Percentiles rank a stretch among this genome's conserved stretches.
Conservation (phyloP, 2,329 filamentous ascomycete genomes). For the Penicillium sp. region DNA sequence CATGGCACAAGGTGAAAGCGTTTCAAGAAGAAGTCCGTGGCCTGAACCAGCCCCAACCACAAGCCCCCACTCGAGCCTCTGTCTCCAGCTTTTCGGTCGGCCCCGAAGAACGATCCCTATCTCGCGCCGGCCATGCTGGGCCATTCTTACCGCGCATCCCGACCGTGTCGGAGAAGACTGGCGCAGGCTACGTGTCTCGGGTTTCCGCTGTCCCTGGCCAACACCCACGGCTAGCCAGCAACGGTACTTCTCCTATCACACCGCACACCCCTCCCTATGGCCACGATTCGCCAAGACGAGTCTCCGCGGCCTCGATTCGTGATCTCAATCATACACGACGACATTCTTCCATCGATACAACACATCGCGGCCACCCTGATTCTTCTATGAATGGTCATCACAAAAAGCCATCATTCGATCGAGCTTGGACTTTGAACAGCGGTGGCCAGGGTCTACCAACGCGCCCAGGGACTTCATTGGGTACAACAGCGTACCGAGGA, state of each 20-base stretch:
- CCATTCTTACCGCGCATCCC: slow-evolving; percentile 51
- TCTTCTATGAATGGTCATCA: slow-evolving; percentile 47
- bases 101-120: slow-evolving; percentile 51
- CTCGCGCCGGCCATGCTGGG: slow-evolving; percentile 41
- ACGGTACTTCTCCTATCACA: slow-evolving; percentile 48
- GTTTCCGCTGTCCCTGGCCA: slow-evolving; percentile 31
- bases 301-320: slow-evolving; percentile 80
- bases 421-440: slow-evolving; percentile 60
- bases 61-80: slow-evolving; percentile 34
- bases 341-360: slow-evolving; percentile 83
- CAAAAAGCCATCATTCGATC: slow-evolving; percentile 64
- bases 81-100: slow-evolving; percentile 49
- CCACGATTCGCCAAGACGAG: slow-evolving; percentile 53
- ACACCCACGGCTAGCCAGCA: slow-evolving; percentile 39
- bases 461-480: slow-evolving; percentile 40
- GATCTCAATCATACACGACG: slow-evolving; percentile 82
- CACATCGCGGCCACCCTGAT: slow-evolving; percentile 40
- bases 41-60: slow-evolving; percentile 50
- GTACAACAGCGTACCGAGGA: slow-evolving; percentile 27
- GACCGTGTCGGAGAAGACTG: slow-evolving; percentile 41
- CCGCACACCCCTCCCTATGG: slow-evolving; percentile 49
- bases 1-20: slow-evolving; percentile 94
- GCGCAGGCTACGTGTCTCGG: slow-evolving; percentile 29
- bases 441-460: slow-evolving; percentile 36
- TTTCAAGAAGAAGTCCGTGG: slow-evolving; percentile 84